Base-by-base conservation (phyloP, 768 basidiomycete species). In the Cytidiella melzeri region DNA sequence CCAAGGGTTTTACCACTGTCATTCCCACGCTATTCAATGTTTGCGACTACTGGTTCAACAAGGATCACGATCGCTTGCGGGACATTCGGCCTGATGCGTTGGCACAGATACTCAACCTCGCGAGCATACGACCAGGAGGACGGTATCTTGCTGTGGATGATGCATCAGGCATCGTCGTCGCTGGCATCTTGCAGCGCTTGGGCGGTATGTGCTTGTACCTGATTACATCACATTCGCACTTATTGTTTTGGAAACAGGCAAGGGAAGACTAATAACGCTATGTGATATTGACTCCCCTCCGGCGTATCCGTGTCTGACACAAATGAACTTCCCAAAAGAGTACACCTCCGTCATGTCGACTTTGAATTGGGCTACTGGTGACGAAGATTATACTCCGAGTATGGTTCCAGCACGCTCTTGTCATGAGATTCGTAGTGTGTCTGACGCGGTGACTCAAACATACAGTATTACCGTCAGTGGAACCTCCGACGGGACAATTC, bases 221-320 rank as follows among this genome's bases (percentile, higher is more conserved):
- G 41, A 36, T 4, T 20, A 21, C 36, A 15, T 56, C 34, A 51
- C 46, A 37, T 13, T 28, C 9, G 27, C 36, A 41, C 4, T 5
- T 7, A 19, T 9, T 38, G 7, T 34, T 45, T 37, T n/a, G n/a
- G n/a, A n/a, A n/a, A 1, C 56, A 92, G 92, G 89, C 23, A 69
- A 81, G 58, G 96, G 95, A 18, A 77, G 80, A 44, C 69, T 98
- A 9, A 71, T 97, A 54, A 81, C 87, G 1, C 82, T 99, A 54
- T 89, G 85, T 56, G 90, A 94, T 54, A 79, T 84, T 26, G 95
- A 97, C 58, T 91, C 88, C 11, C 93, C 95, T 4, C 95, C 96
- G 5, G 86, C 92, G 37, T 95, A 91, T 65, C 87, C 89, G 11
- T 77, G 92, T 19, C 65, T 92, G 62, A 70, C 73, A 3, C 73